Evolutionary conservation across 179 eudicot genomes (phyloP).

Genomic region (Silene coronaria): DNA sequence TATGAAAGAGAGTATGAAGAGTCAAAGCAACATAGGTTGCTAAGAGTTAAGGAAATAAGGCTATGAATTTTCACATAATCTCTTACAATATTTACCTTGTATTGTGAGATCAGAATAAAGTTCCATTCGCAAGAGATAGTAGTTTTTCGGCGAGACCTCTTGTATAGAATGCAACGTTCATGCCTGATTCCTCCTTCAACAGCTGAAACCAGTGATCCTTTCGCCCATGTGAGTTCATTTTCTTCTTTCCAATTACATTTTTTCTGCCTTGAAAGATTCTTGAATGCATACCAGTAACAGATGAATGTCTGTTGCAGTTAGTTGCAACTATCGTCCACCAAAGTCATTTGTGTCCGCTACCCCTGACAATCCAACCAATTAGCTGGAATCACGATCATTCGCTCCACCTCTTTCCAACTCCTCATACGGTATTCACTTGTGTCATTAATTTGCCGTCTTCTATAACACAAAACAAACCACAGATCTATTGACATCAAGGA

Average conservation of each 20-base stretch:
- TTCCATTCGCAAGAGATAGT: slow-evolving; percentile 82
- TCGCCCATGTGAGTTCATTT: slow-evolving; percentile 62
- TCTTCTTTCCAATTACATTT: not conserved
- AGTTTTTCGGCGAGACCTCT: slow-evolving; percentile 80
- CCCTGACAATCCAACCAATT: slow-evolving; percentile 72
- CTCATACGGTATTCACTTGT: slow-evolving; percentile 61
- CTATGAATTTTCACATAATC: not conserved
- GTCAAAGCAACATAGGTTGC: not conserved
- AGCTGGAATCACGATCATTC: slow-evolving; percentile 94
- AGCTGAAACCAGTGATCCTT: slow-evolving; percentile 84
- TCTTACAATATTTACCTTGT: slow-evolving; percentile 13
- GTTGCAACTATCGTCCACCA: slow-evolving; percentile 96
- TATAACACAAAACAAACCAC: not conserved
- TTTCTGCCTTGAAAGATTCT: not conserved
- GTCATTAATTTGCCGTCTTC: not conserved
- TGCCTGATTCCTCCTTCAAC: slow-evolving; percentile 78
- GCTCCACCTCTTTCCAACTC: slow-evolving; percentile 82
- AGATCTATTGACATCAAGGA: not conserved
- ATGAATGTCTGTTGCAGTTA: slow-evolving; percentile 49
- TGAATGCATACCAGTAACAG: not conserved
- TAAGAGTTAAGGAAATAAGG: not conserved
- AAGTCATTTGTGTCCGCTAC: slow-evolving; percentile 93
- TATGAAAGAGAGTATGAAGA: not conserved
- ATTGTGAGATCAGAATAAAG: slow-evolving; percentile 54
- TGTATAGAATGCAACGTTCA: slow-evolving; percentile 87